These are phyloP conservation scores for Syzygium oleosum DNA, from an alignment of 345 rosid species.

Conservation along the genomic window DNA sequence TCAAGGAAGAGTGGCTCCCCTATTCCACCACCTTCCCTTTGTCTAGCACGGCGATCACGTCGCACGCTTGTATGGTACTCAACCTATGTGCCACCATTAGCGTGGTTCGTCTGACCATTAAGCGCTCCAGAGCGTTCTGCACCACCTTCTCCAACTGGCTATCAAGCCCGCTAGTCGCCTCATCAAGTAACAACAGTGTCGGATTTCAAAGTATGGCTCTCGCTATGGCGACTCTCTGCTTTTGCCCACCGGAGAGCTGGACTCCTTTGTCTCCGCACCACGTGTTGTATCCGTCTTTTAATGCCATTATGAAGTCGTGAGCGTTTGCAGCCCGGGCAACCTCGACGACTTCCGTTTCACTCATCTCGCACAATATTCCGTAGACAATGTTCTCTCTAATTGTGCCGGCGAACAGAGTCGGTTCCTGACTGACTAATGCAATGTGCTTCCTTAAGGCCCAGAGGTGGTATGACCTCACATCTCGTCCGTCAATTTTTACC, in stretches of 20 bases:
- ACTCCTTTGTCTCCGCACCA: constrained; percentile 53
- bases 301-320: constrained; percentile 47
- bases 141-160: constrained; percentile 52
- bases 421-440: constrained; percentile 73
- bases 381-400: constrained; percentile 51
- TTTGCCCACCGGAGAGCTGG: constrained; percentile 67
- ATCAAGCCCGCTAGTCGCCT: constrained; percentile 68
- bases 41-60: constrained; percentile 40
- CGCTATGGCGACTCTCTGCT: constrained; percentile 62
- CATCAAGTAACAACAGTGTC: constrained; percentile 38
- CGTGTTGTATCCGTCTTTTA: constrained; percentile 47
- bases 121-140: constrained; percentile 49
- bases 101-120: constrained; percentile 62
- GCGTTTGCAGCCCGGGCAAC: constrained; percentile 55
- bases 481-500: constrained; percentile 41
- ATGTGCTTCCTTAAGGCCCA: constrained; percentile 46
- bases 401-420: constrained; percentile 48
- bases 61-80: constrained; percentile 52
- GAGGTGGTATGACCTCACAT: constrained; percentile 36
- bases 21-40: constrained; percentile 50
- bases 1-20: constrained; percentile 54
- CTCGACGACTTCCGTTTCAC: constrained; percentile 39
- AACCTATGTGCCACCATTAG: constrained; percentile 63
- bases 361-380: constrained; percentile 18
- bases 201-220: constrained; percentile 54